A percentile compares a stretch with the other conserved stretches of the same genome.
These are phyloP conservation scores for Rugonectria rugulosa DNA, from an alignment of 2,329 filamentous ascomycete genomes.

Conservation along the genomic window DNA sequence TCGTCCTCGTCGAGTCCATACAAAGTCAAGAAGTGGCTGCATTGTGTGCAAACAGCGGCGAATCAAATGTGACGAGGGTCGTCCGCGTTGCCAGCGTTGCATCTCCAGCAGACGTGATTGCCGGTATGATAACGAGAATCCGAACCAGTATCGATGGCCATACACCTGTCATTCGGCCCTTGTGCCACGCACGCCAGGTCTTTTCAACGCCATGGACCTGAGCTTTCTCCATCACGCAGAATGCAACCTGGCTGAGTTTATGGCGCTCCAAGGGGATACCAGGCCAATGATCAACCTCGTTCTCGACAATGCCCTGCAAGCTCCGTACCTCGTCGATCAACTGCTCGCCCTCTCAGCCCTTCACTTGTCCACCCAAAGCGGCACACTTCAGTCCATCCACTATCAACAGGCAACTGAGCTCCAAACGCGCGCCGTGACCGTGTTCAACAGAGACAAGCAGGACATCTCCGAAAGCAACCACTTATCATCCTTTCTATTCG, in stretches of 20 bases:
- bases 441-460: conserved; percentile 37
- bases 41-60: conserved; percentile 3
- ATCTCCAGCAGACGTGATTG: no score
- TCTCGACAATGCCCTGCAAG: not conserved
- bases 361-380: conserved; percentile 36
- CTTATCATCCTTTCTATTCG: conserved; percentile 45
- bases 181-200: no score
- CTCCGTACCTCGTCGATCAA: conserved; percentile 24
- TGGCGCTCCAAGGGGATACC: not conserved
- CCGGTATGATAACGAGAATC: no score
- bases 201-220: no score
- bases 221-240: not conserved
- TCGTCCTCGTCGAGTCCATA: no score
- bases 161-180: no score
- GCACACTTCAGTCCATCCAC: conserved; percentile 34
- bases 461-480: conserved; percentile 33
- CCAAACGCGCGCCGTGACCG: conserved; percentile 44
- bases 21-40: not conserved
- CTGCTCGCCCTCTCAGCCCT: conserved; percentile 48
- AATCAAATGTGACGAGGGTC: conserved; percentile 7
- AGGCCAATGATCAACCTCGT: not conserved
- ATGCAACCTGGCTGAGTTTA: not conserved
- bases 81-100: not conserved
- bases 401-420: conserved; percentile 44
- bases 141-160: no score